phyloP scores from a whole-genome alignment of 2,329 filamentous ascomycete genomes.

The Magnaporthiopsis rhizophila region DNA sequence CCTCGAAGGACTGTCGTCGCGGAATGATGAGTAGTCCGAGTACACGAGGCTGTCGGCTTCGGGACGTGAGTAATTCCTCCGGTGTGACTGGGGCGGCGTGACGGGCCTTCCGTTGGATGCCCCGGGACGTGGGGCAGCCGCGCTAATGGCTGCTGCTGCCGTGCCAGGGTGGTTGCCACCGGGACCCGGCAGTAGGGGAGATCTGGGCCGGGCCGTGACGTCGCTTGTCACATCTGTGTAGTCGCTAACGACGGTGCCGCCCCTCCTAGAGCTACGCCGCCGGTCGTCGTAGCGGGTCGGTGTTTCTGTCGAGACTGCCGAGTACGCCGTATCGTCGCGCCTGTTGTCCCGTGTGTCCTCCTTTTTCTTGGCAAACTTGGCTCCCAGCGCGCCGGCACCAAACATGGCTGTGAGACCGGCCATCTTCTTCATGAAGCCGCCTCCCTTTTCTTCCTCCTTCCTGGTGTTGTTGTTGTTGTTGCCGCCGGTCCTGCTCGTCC shows the following conservation, averaged over 20 bases:
- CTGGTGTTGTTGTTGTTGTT: slow-evolving; percentile 30
- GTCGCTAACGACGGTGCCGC: slow-evolving; percentile 38
- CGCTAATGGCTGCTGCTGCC: slow-evolving; percentile 39
- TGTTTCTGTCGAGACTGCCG: slow-evolving; percentile 54
- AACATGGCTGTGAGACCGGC: slow-evolving; percentile 52
- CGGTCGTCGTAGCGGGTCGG: slow-evolving; percentile 36
- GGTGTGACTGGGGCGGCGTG: slow-evolving; percentile 40
- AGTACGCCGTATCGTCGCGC: slow-evolving; percentile 47
- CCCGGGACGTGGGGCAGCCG: slow-evolving; percentile 30
- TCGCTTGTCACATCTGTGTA: slow-evolving; percentile 29
- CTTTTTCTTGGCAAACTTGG: slow-evolving; percentile 47
- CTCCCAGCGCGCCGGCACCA: slow-evolving; percentile 55
- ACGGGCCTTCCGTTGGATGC: slow-evolving; percentile 27
- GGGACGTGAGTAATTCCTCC: slow-evolving; percentile 30
- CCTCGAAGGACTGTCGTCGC: slow-evolving; percentile 47
- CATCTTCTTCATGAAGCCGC: slow-evolving; percentile 54
- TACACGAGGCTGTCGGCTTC: slow-evolving; percentile 35
- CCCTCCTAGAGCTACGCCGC: slow-evolving; percentile 13
- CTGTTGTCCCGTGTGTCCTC: slow-evolving; percentile 32
- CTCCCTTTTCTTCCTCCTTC: slow-evolving; percentile 28
- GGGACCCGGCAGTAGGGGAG: slow-evolving; percentile 39
- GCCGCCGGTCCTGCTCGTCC: slow-evolving; percentile 15
- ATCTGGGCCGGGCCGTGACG: slow-evolving; percentile 22
- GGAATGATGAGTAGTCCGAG: slow-evolving; percentile 53
- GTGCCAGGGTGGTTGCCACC: slow-evolving; percentile 28